Evolutionary conservation across 1,284 basidiomycete species (phyloP), one percentile per base, ranked within the genome.

Genomic region (Cerrena zonata): DNA sequence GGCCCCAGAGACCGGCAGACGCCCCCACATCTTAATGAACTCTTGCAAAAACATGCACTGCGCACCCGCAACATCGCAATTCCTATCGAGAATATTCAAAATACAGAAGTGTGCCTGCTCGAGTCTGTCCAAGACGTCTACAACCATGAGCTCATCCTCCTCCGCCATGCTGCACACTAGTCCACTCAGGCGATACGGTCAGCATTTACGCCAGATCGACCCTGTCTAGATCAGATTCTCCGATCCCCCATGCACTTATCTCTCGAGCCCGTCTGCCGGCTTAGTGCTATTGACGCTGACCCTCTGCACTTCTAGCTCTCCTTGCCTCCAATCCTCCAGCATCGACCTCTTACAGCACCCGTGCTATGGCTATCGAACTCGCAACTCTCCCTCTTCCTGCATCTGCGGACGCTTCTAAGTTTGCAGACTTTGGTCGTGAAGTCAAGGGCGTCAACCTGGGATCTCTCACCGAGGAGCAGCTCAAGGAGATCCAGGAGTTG

Each of bases 391-490:
- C 76, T 26, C 62, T 76, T 3, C 76, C 77, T 3, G 63, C 75
- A 2, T 71, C 75, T 36, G 78, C 76, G 21, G 72, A 80, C 58
- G 61, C 74, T 0, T 61, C 66, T 43, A 72, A 70, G 61, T 76
- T 82, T 60, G 54, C 61, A 26, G 65, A 75, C 48, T 80, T 82
- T 58, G 80, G 80, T 2, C 63, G 75, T 26, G 68, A 76, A 55
- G 75, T 82, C 24, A 68, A 71, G 49, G 79, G 77, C 24, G 67
- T 79, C 43, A 67, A 80, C 56, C 77, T 78, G 0, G 75, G 72
- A 2, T 58, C 58, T n/a, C 64, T 76, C 25, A 69, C 66, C 13
- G 59, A 69, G 4, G 69, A 73, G 30, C 63, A 79, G 61, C 74
- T 77, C 63, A 67, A 73, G 53, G 73, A 80, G 65, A 69, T 81